Base-by-base conservation (phyloP, 495 filamentous ascomycete species). In the Penicillium argentinense region DNA sequence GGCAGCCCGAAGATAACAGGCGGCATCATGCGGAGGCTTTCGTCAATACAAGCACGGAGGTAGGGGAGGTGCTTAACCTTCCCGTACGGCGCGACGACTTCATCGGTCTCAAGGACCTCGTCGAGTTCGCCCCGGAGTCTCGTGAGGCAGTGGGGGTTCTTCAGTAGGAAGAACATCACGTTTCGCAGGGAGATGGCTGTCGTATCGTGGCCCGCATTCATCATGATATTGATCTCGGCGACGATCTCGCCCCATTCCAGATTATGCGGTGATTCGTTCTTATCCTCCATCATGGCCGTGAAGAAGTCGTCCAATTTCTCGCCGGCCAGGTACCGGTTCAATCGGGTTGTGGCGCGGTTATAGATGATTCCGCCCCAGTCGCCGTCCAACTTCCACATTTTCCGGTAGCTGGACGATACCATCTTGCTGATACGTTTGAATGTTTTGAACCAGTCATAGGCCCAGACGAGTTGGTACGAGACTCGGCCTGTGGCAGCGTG, bases 291-390 rank as follows among this genome's bases (percentile, higher is more conserved):
- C 28, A 80, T 48, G 0, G 64, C 62, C 12, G 56, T 36, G 54
- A 79, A 79, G 55, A 81, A 80, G 46, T 79, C 77, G 38, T 78
- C 74, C 0, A 79, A 59, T 44, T 70, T 63, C 41, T 80, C 75
- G 1, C 75, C 73, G 4, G 45, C 48, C 11, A 60, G 40, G 37
- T 77, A 73, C 7, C 64, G 55, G 33, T 56, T 49, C 13, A 68
- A 28, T 2, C 71, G 62, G 14, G 62, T 51, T 0, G 38, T 62
- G 1, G 54, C 67, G 3, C 57, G 64, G 23, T 60, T 53, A 23
- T 54, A 54, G 9, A 73, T 64, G 33, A 78, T 74, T 2, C 54
- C 59, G 17, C 43, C 43, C 49, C 53, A 66, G 38, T 57, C 59
- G 9, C 19, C 18, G 29, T 49, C 39, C 8, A 60, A 34, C 9